Percentiles rank a stretch among this genome's conserved stretches.
Conservation (phyloP, 306 rosid genomes). For the Mimosa bimucronata region DNA sequence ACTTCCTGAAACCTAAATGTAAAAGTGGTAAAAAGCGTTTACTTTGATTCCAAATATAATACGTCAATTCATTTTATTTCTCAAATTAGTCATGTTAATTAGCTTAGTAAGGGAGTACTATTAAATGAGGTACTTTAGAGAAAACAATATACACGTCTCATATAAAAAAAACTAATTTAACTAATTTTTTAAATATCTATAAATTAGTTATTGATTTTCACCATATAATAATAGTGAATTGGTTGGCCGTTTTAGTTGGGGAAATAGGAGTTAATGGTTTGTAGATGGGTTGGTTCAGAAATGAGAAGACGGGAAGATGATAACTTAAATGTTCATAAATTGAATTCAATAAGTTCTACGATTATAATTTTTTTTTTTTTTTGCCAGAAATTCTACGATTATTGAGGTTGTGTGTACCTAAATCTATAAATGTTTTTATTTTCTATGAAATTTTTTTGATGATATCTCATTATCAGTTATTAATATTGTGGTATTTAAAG, state of each 20-base stretch:
- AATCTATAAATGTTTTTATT: conserved; percentile 20
- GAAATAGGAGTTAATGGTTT: conserved; percentile 30
- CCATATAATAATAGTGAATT: not conserved
- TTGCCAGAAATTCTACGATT: not conserved
- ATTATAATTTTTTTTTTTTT: no score
- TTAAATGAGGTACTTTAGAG: no score
- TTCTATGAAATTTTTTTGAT: not conserved
- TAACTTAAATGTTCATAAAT: conserved; percentile 20
- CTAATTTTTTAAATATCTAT: no score
- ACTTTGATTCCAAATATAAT: no score
- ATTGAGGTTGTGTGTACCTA: not conserved
- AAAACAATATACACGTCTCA: no score
- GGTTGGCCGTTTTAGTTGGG: conserved; percentile 19
- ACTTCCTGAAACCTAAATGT: not conserved
- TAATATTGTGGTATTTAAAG: not conserved
- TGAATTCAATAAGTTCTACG: not conserved
- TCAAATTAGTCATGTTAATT: no score
- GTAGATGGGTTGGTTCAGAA: conserved; percentile 22
- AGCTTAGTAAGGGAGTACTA: no score
- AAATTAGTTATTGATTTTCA: no score
- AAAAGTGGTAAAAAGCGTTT: no score
- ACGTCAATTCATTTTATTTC: no score
- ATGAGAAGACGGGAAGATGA: not conserved
- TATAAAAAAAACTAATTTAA: no score
- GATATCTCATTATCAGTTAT: not conserved